phyloP scores from a whole-genome alignment of 345 rosid genomes.

The Trapa bicornis region DNA sequence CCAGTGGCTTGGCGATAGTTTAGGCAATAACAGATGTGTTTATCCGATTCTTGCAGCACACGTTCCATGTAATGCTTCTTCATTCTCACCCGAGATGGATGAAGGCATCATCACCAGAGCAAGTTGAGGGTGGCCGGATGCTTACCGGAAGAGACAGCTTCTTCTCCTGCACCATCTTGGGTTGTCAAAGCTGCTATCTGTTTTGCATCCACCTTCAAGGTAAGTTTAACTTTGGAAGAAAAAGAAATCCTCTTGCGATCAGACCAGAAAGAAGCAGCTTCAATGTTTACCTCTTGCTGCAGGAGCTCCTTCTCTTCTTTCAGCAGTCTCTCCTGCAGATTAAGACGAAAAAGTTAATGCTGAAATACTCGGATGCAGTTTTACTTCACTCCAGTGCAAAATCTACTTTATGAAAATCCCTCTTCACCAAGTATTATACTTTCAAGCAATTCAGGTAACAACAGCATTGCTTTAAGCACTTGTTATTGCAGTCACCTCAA shows the following conservation, averaged over 20 bases:
- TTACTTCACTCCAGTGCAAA: too few species aligned
- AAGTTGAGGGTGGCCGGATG: neutral
- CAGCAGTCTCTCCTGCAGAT: constrained; percentile 21
- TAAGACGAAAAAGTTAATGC: neutral
- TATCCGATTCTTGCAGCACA: too few species aligned
- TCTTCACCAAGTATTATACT: too few species aligned
- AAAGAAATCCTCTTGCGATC: neutral
- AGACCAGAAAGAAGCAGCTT: neutral
- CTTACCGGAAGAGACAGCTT: neutral
- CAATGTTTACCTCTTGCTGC: constrained; percentile 19
- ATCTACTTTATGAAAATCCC: too few species aligned
- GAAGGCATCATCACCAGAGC: too few species aligned
- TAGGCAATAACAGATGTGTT: too few species aligned
- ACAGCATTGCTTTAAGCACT: too few species aligned
- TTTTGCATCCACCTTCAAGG: neutral
- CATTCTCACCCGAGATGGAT: too few species aligned
- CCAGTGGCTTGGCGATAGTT: too few species aligned
- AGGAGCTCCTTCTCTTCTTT: constrained; percentile 23
- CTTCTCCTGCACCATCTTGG: neutral
- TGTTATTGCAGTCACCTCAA: too few species aligned
- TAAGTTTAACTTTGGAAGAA: neutral
- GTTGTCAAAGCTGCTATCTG: neutral
- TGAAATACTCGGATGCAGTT: neutral
- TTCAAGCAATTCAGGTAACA: too few species aligned
- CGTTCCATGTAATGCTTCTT: too few species aligned